Evolutionary conservation across 306 rosid species (phyloP), one percentile per base, ranked within the genome.

Genomic region (Trifolium dubium): DNA sequence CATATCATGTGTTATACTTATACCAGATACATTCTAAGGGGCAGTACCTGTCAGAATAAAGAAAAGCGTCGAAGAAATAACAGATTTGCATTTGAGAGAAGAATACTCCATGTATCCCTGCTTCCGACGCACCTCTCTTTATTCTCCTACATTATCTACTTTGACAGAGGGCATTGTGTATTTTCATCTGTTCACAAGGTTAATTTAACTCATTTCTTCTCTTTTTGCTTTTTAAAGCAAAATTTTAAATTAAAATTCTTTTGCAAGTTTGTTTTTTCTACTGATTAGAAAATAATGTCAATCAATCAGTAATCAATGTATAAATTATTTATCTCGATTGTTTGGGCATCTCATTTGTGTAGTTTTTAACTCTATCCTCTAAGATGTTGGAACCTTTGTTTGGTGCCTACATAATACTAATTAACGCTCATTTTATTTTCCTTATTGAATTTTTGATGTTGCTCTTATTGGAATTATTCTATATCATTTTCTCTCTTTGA

Each of bases 1-100:
- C 61, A 18, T 81, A 39, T 58, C 50, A 76, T 66, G 78, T 85
- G 55, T 78, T 66, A 68, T 76, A 62, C 64, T 72, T 13, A 30
- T 73, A 23, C 23, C 23, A 23, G 23, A 23, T 71, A 50, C 31
- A 35, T 53, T 61, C 62, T 54, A 29, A 58, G 35, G 71, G 64
- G 43, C 55, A 69, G 76, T 58, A 44, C 71, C 64, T 43, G 35
- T 77, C 59, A 53, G 71, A 66, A 79, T 75, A 80, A 83, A 55
- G 58, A 64, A 53, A 54, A 28, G 44, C 14, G 3, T 37, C 39
- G 67, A 60, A 61, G 62, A 62, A 72, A 70, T 51, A 43, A 44
- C 39, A 56, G 76, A 55, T 62, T 35, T 64, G 12, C 63, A 41
- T 56, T 60, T 50, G 64, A 47, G 55, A 59, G 64, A 32, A 41